Conservation (phyloP, 176 grass and related monocot species). For the Cenchrus fungigraminus region DNA sequence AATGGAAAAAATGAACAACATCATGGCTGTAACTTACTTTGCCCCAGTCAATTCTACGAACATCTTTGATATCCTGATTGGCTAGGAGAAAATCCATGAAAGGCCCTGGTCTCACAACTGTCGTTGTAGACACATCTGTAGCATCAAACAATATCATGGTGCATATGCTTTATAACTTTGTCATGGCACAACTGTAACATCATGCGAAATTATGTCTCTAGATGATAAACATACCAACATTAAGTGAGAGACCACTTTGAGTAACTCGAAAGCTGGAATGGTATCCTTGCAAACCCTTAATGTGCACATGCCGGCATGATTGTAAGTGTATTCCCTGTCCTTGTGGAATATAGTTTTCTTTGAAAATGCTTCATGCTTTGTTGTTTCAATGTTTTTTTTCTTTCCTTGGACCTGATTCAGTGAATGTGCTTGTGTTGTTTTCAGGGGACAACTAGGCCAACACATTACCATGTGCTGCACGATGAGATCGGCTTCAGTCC, state of each 20-base stretch:
- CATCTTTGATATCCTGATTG: conserved; percentile 25
- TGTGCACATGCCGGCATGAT: conserved; percentile 62
- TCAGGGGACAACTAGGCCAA: conserved; percentile 71
- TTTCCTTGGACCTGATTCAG: neutral
- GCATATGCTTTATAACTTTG: neutral
- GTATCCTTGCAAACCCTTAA: neutral
- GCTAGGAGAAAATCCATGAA: conserved; percentile 31
- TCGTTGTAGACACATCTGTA: conserved; percentile 39
- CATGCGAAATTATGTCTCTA: neutral
- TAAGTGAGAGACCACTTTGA: neutral
- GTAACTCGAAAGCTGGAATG: conserved; percentile 17
- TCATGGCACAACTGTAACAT: neutral
- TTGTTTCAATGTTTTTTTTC: neutral
- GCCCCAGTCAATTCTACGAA: conserved; percentile 9
- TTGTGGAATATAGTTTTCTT: neutral
- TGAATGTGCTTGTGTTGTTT: neutral
- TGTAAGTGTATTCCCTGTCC: conserved; percentile 34
- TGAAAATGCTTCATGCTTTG: neutral
- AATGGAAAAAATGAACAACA: neutral
- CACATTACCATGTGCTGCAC: conserved; percentile 65
- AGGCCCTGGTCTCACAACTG: conserved; percentile 26
- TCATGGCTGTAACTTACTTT: conserved; percentile 17
- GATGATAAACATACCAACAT: conserved; percentile 21
- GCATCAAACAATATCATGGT: neutral
- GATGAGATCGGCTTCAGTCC: conserved; percentile 66